phyloP scores from a whole-genome alignment of 768 basidiomycete species.

The Mycena metata region DNA sequence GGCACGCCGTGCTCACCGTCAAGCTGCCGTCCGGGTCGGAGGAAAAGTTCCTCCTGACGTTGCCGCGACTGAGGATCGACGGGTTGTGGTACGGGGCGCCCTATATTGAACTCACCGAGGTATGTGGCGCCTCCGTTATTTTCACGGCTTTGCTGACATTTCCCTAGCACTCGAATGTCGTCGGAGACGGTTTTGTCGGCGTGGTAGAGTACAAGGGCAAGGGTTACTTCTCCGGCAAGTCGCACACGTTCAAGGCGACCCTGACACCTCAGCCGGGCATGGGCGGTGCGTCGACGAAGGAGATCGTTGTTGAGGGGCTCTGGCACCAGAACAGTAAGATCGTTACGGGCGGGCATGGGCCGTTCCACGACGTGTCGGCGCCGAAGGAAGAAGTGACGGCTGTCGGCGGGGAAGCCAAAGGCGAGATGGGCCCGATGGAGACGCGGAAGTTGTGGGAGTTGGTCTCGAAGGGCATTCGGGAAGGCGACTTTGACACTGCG shows the following conservation, averaged over 20 bases:
- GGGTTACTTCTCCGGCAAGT: constrained; percentile 94
- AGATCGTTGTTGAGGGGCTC: constrained; percentile 79
- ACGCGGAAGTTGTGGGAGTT: constrained; percentile 86
- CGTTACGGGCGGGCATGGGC: constrained; percentile 53
- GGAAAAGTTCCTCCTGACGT: constrained; percentile 86
- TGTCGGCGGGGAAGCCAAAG: constrained; percentile 64
- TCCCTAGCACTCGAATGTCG: constrained; percentile 70
- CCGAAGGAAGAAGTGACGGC: constrained; percentile 84
- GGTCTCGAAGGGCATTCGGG: constrained; percentile 92
- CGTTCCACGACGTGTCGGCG: constrained; percentile 83
- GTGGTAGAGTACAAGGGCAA: constrained; percentile 95
- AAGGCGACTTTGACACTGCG: constrained; percentile 93
- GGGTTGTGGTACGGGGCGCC: constrained; percentile 74
- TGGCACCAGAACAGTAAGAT: constrained; percentile 82
- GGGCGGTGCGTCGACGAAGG: constrained; percentile 48
- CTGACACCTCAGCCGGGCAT: constrained; percentile 64
- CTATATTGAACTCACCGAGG: constrained; percentile 66
- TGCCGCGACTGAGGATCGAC: constrained; percentile 93
- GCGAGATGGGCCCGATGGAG: constrained; percentile 85
- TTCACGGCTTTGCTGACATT: background rate
- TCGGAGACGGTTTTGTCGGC: constrained; percentile 56
- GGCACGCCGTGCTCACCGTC: constrained; percentile 89
- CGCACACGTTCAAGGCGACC: constrained; percentile 92
- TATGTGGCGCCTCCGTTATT: background rate
- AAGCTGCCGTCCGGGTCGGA: constrained; percentile 62